Conservation (phyloP, 2,329 filamentous ascomycete genomes). For the Sarocladium oryzae region DNA sequence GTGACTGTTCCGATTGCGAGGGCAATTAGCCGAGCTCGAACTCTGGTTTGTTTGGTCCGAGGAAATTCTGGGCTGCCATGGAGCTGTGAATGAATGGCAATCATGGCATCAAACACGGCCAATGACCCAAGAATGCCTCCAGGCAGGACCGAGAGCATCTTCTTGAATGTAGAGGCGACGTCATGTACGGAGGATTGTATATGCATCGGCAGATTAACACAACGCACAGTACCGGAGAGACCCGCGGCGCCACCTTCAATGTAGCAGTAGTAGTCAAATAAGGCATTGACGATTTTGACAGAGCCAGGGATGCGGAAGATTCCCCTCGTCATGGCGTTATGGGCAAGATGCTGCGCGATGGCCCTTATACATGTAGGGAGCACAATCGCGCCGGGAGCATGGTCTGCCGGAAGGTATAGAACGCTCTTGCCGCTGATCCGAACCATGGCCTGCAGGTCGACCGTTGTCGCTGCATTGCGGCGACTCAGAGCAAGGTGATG, state of each 20-base stretch:
- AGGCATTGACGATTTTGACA: conserved; percentile 43
- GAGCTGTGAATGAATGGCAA: conserved; percentile 53
- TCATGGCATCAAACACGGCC: conserved; percentile 53
- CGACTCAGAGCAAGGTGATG: conserved; percentile 35
- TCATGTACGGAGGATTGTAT: conserved; percentile 56
- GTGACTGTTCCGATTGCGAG: conserved; percentile 53
- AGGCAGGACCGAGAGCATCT: conserved; percentile 54
- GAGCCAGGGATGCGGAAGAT: conserved; percentile 60
- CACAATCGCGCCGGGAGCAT: conserved; percentile 48
- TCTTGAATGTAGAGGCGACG: conserved; percentile 62
- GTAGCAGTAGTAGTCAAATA: conserved; percentile 58
- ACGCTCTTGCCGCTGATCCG: conserved; percentile 57
- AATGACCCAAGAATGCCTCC: conserved; percentile 61
- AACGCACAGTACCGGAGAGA: conserved; percentile 52
- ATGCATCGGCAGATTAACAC: conserved; percentile 52
- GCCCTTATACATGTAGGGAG: conserved; percentile 62
- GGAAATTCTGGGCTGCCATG: conserved; percentile 44
- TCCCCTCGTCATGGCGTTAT: conserved; percentile 48
- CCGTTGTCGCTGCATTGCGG: conserved; percentile 40
- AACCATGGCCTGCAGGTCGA: conserved; percentile 52
- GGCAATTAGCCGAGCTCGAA: conserved; percentile 59
- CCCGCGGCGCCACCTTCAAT: conserved; percentile 39
- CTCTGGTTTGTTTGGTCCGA: conserved; percentile 46
- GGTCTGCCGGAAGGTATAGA: conserved; percentile 53
- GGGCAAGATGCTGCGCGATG: conserved; percentile 56